phyloP scores from a whole-genome alignment of 2,329 filamentous ascomycete genomes.

The Venturia nashicola region DNA sequence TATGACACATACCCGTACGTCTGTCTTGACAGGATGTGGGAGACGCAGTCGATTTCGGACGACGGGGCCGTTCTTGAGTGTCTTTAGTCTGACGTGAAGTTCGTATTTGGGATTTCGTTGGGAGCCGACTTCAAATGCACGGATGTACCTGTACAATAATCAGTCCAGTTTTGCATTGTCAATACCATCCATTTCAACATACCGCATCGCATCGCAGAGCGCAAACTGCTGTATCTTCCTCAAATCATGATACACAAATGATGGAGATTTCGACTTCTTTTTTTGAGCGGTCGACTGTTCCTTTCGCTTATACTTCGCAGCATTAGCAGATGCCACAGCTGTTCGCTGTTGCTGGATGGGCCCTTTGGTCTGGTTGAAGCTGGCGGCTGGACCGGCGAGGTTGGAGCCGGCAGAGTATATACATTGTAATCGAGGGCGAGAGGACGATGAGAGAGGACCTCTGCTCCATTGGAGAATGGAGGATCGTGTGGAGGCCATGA shows the following conservation, averaged over 20 bases:
- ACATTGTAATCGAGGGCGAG: conserved; percentile 4
- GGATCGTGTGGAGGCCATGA: conserved; percentile 4
- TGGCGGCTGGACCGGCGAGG: not conserved
- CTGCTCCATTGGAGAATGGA: conserved; percentile 7
- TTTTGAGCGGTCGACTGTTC: conserved; percentile 33
- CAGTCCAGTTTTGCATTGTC: conserved; percentile 7
- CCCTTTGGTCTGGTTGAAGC: too few relatives aligned
- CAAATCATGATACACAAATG: conserved; percentile 52
- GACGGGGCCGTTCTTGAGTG: conserved; percentile 73
- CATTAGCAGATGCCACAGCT: conserved; percentile 25
- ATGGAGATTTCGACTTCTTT: conserved; percentile 51
- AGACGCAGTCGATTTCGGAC: conserved; percentile 80
- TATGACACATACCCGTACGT: conserved; percentile 81
- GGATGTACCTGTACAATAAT: conserved; percentile 57
- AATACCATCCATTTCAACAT: conserved; percentile 17
- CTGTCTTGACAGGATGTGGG: conserved; percentile 80
- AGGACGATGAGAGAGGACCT: not conserved
- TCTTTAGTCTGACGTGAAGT: conserved; percentile 68
- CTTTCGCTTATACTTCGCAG: conserved; percentile 28
- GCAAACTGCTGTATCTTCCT: conserved; percentile 61
- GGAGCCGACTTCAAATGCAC: conserved; percentile 81
- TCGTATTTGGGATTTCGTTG: conserved; percentile 76
- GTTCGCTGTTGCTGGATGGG: conserved; percentile 27
- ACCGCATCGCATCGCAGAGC: conserved; percentile 89
- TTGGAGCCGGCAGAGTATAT: not conserved